These are phyloP conservation scores for Barnettozyma populi DNA, from an alignment of 805 yeast genomes.

Conservation along the genomic window DNA sequence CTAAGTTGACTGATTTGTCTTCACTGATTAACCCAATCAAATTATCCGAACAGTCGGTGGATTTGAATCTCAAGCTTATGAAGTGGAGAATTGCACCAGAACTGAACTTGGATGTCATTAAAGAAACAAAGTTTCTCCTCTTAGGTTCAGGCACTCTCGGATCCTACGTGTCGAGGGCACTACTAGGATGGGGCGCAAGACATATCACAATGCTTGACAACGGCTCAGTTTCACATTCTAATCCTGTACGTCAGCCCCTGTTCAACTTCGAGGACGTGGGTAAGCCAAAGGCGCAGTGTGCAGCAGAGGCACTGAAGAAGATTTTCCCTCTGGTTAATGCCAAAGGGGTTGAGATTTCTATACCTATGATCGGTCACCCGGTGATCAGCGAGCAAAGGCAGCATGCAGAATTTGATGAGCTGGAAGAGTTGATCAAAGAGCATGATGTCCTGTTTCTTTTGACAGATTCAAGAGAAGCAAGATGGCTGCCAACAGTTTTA, in stretches of 20 bases:
- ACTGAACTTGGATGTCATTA: slow-evolving; percentile 61
- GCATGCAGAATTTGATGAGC: slow-evolving; percentile 42
- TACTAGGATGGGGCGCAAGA: slow-evolving; percentile 93
- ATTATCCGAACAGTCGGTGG: slow-evolving; percentile 88
- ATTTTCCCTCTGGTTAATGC: slow-evolving; percentile 77
- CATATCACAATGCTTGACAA: slow-evolving; percentile 84
- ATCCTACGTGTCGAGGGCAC: slow-evolving; percentile 77
- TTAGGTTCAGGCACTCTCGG: slow-evolving; percentile 98
- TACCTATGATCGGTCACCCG: slow-evolving; percentile 97
- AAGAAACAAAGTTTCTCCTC: slow-evolving; percentile 57
- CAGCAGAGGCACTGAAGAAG: slow-evolving; percentile 64
- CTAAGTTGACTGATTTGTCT: slow-evolving; percentile 80
- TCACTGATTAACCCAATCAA: slow-evolving; percentile 74
- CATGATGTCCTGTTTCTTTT: slow-evolving; percentile 78
- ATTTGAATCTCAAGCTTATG: slow-evolving; percentile 86
- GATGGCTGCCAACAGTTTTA: slow-evolving; percentile 95
- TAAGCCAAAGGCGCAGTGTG: slow-evolving; percentile 66
- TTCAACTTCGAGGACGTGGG: slow-evolving; percentile 81
- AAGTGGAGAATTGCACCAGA: slow-evolving; percentile 93
- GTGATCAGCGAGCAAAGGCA: slow-evolving; percentile 51
- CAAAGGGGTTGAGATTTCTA: slow-evolving; percentile 58
- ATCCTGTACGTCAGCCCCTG: slow-evolving; percentile 92
- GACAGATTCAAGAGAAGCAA: slow-evolving; percentile 91
- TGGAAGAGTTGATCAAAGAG: slow-evolving; percentile 47
- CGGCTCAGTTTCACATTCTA: slow-evolving; percentile 83